Base-by-base conservation (phyloP, 495 filamentous ascomycete species). In the Penicillium ochrochloron region DNA sequence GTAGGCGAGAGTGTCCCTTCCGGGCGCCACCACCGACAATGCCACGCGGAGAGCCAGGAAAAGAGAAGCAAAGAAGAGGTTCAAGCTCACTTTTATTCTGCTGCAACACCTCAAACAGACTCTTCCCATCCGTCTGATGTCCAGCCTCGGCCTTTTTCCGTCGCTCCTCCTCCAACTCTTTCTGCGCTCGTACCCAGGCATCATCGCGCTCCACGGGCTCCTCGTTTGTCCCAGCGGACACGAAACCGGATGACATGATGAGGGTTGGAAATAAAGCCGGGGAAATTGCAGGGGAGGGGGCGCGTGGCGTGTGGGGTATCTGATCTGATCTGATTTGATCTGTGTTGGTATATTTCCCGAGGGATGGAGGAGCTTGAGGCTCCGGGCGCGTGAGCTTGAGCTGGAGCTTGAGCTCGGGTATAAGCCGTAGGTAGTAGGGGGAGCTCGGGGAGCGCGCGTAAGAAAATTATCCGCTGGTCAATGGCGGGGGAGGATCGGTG, bases 21-120 rank as follows among this genome's bases (percentile, higher is more conserved):
- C 48, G 21, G 51, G 31, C 15, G 27, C 27, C 51, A 54, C 51
- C 50, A 12, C 14, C 12, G 14, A 10, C 15, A 17, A 17, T 23
- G 42, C 42, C 6, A 12, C n/a, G 14, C 21, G 54, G 10, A 19
- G 35, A 7, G 19, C 31, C 55, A 37, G 3, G 37, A 6, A 41
- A 41, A 3, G 25, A 23, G 46, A 10, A 7, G 21, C 23, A 29
- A 42, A 25, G 19, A 27, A 25, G 56, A 51, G 57, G 14, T 57
- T 66, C 10, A 51, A 55, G 79, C 77, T 76, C 80, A 96, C 93
- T 93, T 87, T 98, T 98, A 74, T 98, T 98, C 60, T 89, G 91
- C 79, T 98, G 89, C 55, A 99, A 77, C 7, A 94, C 86, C 53
- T 97, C 95, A 73, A 82, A 99, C 41, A 99, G 82, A 54, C 87